Evolutionary conservation across 805 yeast genomes (phyloP).

Genomic region (Priceomyces castillae): DNA sequence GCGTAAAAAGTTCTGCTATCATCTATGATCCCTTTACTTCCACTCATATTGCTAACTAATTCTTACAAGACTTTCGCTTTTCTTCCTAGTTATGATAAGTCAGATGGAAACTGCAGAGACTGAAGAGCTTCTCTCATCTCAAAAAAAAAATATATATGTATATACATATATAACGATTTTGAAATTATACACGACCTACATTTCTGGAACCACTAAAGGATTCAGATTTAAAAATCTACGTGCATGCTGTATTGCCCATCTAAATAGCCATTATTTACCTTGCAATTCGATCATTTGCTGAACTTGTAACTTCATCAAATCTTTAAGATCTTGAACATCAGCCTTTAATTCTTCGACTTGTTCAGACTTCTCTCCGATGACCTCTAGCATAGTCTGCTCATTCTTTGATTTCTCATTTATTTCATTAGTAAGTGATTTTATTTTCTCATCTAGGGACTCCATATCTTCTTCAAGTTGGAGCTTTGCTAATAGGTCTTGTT

Average conservation of each 20-base stretch:
- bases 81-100: no score
- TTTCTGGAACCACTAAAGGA: no score
- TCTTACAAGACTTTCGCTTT: not conserved
- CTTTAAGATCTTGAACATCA: constrained; percentile 87
- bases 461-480: constrained; percentile 25
- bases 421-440: constrained; percentile 25
- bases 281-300: constrained; percentile 79
- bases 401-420: constrained; percentile 35
- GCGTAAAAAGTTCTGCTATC: constrained; percentile 32
- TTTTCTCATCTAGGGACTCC: constrained; percentile 23
- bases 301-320: constrained; percentile 76
- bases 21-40: constrained; percentile 19
- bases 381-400: constrained; percentile 59
- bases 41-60: constrained; percentile 5
- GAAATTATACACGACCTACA: no score
- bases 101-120: no score
- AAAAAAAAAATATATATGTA: no score
- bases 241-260: no score
- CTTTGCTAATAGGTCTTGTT: constrained; percentile 60
- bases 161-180: no score
- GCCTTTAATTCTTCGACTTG: constrained; percentile 79
- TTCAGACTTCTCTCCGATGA: constrained; percentile 87
- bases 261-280: constrained; percentile 10
- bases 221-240: no score
- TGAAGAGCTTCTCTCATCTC: no score